Base-by-base conservation (phyloP, 139 green algal genomes). In the Spirogloea muscicola region DNA sequence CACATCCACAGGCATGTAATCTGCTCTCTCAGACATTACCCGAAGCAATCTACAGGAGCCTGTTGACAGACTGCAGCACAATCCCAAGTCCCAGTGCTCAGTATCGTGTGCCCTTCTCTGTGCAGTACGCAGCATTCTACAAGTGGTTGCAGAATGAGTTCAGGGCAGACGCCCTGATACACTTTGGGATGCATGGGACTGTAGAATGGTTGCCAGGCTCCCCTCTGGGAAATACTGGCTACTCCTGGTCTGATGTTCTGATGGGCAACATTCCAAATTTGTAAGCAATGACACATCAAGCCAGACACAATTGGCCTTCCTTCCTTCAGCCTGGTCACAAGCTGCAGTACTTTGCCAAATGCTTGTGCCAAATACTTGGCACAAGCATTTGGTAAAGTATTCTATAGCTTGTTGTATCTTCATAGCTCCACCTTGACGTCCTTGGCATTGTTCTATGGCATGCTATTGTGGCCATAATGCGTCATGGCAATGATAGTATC, bases 101-200 rank as follows among this genome's bases (percentile, higher is more conserved):
- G n/a, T 21, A n/a, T 55, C n/a, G n/a, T 55, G 46, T 31, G 13
- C 13, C 16, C 39, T 1, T n/a, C 89, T 92, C 81, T n/a, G 9
- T 49, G 29, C 68, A 81, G 73, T 98, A 97, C 72, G 91, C 89
- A 27, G 93, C 93, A 43, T 95, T 94, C 74, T 98, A 98, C 89
- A 92, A 93, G 81, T 96, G 87, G 86, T 80, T 98, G 37, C 74
- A 89, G 67, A 67, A 90, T 34, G 87, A 85, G 3, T 92, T 87
- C 67, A n/a, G 84, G 13, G 91, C 92, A 0, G 84, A 96, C 42
- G 94, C 88, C 0, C 85, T 98, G 40, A 52, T 98, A 67, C 94
- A 98, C 86, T 94, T 97, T 79, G 94, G 94, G 68, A 98, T 97
- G 91, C 94, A 98, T 77, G 94, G 94, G 74, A 98, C 94, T 0